Evolutionary conservation across 2,329 filamentous ascomycete species (phyloP).

Genomic region (Aspergillus flavus): DNA sequence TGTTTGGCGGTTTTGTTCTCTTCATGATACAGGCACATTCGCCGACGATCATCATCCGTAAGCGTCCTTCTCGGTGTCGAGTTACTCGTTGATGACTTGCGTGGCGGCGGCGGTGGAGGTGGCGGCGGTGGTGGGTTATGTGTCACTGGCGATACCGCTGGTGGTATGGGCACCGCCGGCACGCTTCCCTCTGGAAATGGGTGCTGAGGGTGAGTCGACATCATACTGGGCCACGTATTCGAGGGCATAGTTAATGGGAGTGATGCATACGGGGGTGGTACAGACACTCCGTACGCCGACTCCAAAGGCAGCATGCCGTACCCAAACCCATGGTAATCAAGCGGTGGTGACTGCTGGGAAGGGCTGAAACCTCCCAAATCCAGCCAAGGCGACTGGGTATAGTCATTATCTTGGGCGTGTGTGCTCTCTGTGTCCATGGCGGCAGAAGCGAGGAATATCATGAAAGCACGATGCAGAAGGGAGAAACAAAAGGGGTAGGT

Average conservation of each 20-base stretch:
- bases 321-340: slow-evolving; percentile 68
- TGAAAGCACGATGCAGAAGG: slow-evolving; percentile 1
- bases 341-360: slow-evolving; percentile 68
- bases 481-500: slow-evolving; percentile 16
- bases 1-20: slow-evolving; percentile 90
- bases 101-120: slow-evolving; percentile 33
- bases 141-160: slow-evolving; percentile 56
- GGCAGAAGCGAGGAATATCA: slow-evolving; percentile 9
- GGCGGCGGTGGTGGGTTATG: not conserved
- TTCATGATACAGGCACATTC: slow-evolving; percentile 93
- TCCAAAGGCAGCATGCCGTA: slow-evolving; percentile 67
- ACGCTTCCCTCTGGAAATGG: slow-evolving; percentile 58
- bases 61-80: slow-evolving; percentile 81
- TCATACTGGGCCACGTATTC: slow-evolving; percentile 76
- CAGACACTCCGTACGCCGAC: slow-evolving; percentile 56
- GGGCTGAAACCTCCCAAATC: slow-evolving; percentile 48
- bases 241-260: slow-evolving; percentile 73
- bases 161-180: slow-evolving; percentile 57
- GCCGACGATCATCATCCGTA: slow-evolving; percentile 84
- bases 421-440: slow-evolving; percentile 50
- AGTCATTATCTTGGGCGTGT: slow-evolving; percentile 48
- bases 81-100: slow-evolving; percentile 45
- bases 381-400: slow-evolving; percentile 49
- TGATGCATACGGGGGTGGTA: slow-evolving; percentile 58
- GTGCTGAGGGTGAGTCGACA: slow-evolving; percentile 68